A percentile compares a stretch with the other conserved stretches of the same genome.
Evolutionary conservation across 176 grass and related monocot species (phyloP).

Genomic region (Aegilops speltoides): DNA sequence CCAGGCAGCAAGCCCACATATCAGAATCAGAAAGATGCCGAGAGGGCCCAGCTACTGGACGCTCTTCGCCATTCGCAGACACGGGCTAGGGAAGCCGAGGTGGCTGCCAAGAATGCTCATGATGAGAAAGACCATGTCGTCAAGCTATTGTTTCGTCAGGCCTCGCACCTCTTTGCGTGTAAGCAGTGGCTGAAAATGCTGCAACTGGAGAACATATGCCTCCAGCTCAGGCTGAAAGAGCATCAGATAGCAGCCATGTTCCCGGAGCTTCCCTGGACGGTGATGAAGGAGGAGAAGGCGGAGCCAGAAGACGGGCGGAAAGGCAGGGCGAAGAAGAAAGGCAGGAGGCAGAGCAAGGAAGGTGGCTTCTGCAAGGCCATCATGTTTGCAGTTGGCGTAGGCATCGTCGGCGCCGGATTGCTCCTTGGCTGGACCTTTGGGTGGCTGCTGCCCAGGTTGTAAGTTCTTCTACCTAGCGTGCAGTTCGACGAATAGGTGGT

Average conservation of each 20-base stretch:
- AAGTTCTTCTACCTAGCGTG: not conserved
- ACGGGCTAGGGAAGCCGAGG: constrained; percentile 83
- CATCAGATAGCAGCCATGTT: constrained; percentile 62
- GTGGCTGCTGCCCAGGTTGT: constrained; percentile 61
- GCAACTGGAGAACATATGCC: constrained; percentile 86
- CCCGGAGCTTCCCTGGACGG: constrained; percentile 61
- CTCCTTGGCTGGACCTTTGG: constrained; percentile 91
- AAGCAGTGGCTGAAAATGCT: constrained; percentile 93
- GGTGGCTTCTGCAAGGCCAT: constrained; percentile 38
- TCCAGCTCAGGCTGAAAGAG: constrained; percentile 73
- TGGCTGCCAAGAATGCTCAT: constrained; percentile 71
- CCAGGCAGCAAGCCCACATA: constrained; percentile 32
- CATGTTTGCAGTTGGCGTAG: constrained; percentile 71
- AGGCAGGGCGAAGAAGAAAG: constrained; percentile 38
- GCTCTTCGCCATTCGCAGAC: constrained; percentile 91
- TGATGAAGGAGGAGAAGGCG: constrained; percentile 28
- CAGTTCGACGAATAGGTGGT: not conserved
- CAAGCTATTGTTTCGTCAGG: constrained; percentile 80
- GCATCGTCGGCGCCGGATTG: constrained; percentile 70
- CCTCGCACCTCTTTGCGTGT: constrained; percentile 79
- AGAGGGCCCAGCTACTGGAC: constrained; percentile 63
- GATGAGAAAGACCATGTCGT: constrained; percentile 88
- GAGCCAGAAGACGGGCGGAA: constrained; percentile 23
- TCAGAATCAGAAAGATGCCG: constrained; percentile 39
- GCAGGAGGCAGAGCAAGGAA: constrained; percentile 38